phyloP scores from a whole-genome alignment of 176 grass and related monocot species.

The Eragrostis nindensis region DNA sequence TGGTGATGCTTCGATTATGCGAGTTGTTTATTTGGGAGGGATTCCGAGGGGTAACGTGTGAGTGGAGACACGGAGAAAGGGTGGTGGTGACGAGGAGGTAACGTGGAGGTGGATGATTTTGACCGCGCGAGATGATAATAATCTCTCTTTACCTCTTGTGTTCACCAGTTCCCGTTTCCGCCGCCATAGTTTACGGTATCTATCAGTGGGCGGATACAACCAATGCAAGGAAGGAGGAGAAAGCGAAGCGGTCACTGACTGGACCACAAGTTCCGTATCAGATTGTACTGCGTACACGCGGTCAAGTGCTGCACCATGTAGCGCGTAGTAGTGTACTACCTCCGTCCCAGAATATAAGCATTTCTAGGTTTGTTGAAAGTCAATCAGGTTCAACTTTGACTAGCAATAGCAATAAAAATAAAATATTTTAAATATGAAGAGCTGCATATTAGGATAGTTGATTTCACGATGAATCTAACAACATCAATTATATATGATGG shows the following conservation, averaged over 20 bases:
- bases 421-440: too few relatives aligned
- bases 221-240: background rate
- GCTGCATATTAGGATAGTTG: too few relatives aligned
- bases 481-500: too few relatives aligned
- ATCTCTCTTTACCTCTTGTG: background rate
- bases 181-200: background rate
- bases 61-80: background rate
- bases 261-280: background rate
- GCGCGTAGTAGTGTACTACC: too few relatives aligned
- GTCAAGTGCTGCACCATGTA: background rate
- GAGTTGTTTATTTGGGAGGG: background rate
- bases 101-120: slow-evolving; percentile 36
- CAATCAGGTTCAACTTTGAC: too few relatives aligned
- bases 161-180: background rate
- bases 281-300: background rate
- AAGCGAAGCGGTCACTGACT: background rate
- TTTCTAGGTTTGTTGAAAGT: too few relatives aligned
- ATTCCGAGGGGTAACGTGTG: background rate
- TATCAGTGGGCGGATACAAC: background rate
- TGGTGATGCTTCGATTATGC: background rate
- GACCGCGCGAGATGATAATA: background rate
- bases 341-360: too few relatives aligned
- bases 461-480: too few relatives aligned
- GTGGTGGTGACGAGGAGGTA: background rate
- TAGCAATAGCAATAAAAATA: too few relatives aligned